Evolutionary conservation across 108 stramenopile genomes (phyloP), one percentile per base, ranked within the genome.

Genomic region (Cyclotella distinguenda): DNA sequence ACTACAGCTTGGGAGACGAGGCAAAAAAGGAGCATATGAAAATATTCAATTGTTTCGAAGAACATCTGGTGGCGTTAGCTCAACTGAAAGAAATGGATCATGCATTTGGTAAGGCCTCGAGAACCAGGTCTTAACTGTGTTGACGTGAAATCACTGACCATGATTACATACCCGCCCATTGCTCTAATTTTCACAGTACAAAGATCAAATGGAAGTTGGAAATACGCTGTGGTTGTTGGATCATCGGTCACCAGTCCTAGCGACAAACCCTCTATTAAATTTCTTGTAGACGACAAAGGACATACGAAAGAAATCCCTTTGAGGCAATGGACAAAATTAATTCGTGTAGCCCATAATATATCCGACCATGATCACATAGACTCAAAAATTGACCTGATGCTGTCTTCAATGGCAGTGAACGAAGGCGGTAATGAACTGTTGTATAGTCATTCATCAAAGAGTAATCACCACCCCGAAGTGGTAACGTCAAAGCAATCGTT

Each of bases 71-170:
- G 16, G 52, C 52, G 13, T 32, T 54, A 12, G 52, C 52, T 11
- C 52, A 54, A 8, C 32, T 54, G 52, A 54, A 54, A 54, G 52
- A 54, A 34, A 31, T 31, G 32, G 52, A 54, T 12, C 52, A 54
- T 34, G 52, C 52, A 2, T 54, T 54, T 12, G n/a, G n/a, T n/a
- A n/a, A n/a, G n/a, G n/a, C n/a, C n/a, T n/a, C n/a, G n/a, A n/a
- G n/a, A n/a, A n/a, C n/a, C n/a, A n/a, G n/a, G n/a, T n/a, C n/a
- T n/a, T n/a, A n/a, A n/a, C n/a, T n/a, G n/a, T n/a, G n/a, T n/a
- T n/a, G n/a, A n/a, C n/a, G n/a, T n/a, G n/a, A n/a, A n/a, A n/a
- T n/a, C n/a, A n/a, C n/a, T n/a, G n/a, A n/a, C n/a, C n/a, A n/a
- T n/a, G n/a, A n/a, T n/a, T n/a, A n/a, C n/a, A n/a, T n/a, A n/a